Percentiles rank a stretch among this genome's conserved stretches.
Conservation (phyloP, 2,329 filamentous ascomycete species). For the Myriangium duriaei region DNA sequence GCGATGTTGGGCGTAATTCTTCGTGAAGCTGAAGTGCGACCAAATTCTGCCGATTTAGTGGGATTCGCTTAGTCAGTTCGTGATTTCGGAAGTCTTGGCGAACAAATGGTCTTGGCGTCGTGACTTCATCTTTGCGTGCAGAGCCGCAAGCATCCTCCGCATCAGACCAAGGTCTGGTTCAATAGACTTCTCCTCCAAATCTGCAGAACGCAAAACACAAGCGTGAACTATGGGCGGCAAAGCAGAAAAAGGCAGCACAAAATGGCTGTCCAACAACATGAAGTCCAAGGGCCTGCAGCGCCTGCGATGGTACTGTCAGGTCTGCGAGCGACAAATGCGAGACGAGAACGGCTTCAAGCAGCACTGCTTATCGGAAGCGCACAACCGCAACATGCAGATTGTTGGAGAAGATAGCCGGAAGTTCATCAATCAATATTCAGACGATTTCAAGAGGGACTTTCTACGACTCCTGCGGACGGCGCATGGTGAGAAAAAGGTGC, state of each 20-base stretch:
- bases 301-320: slow-evolving; percentile 79
- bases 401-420: slow-evolving; percentile 81
- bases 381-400: slow-evolving; percentile 78
- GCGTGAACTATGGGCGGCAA: slow-evolving; percentile 38
- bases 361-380: slow-evolving; percentile 71
- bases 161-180: background rate
- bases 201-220: too few relatives aligned
- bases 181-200: background rate
- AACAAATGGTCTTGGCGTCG: too few relatives aligned
- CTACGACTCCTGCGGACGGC: slow-evolving; percentile 62
- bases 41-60: slow-evolving; percentile 8
- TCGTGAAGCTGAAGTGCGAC: background rate
- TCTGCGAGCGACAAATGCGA: slow-evolving; percentile 63
- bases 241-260: slow-evolving; percentile 86
- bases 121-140: too few relatives aligned
- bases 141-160: too few relatives aligned
- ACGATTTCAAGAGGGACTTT: slow-evolving; percentile 72
- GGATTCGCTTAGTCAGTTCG: background rate
- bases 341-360: slow-evolving; percentile 82
- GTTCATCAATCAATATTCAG: slow-evolving; percentile 68
- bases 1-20: slow-evolving; percentile 10
- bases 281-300: slow-evolving; percentile 69
- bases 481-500: slow-evolving; percentile 81
- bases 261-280: slow-evolving; percentile 80
- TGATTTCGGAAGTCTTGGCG: background rate